Base-by-base conservation (phyloP, 176 grass and related monocot genomes). In the Triticum urartu region DNA sequence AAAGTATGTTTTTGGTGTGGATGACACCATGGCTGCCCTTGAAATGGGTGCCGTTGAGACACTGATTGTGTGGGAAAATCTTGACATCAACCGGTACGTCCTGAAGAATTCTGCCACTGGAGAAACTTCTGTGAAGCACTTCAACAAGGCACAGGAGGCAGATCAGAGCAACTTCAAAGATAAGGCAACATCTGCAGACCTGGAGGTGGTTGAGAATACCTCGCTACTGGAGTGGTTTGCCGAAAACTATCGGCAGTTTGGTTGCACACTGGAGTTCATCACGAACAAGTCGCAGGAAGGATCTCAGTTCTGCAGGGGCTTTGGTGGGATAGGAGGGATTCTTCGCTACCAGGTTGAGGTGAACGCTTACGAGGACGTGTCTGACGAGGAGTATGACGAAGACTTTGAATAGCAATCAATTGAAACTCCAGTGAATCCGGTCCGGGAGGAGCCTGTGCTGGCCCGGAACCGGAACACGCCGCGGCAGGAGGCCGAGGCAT, bases 371-470 rank as follows among this genome's bases (percentile, higher is more conserved):
- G 85, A 87, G 21, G 85, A 87, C 4, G 52, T 50, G 77, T 81
- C 67, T 24, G 85, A 81, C 65, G 85, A 80, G 56, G 85, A 86
- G 68, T 80, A 62, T 22, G 67, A 80, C 7, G 85, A 86, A 18
- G 85, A 87, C 32, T 81, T 71, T 74, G 85, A 87, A 75, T 81
- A 87, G 78, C 85, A 87, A 87, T 87, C 85, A 81, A 80, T 59
- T 40, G 79, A 87, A 28, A 67, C 54, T 73, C 61, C 54, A 87
- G 35, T 81, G 35, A 73, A 74, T 81, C 85, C 58, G 85, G 78
- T 87, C 85, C 85, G 58, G 67, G 22, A 62, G 87, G 87, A 89
- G 87, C 87, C 77, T 81, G 82, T 58, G 82, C 76, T 75, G 77
- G 87, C 68, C 87, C 59, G 11, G 54, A 33, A 56, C 47, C 26